Evolutionary conservation across 1,284 basidiomycete species (phyloP).

Genomic region (Pisolithus thermaeus): DNA sequence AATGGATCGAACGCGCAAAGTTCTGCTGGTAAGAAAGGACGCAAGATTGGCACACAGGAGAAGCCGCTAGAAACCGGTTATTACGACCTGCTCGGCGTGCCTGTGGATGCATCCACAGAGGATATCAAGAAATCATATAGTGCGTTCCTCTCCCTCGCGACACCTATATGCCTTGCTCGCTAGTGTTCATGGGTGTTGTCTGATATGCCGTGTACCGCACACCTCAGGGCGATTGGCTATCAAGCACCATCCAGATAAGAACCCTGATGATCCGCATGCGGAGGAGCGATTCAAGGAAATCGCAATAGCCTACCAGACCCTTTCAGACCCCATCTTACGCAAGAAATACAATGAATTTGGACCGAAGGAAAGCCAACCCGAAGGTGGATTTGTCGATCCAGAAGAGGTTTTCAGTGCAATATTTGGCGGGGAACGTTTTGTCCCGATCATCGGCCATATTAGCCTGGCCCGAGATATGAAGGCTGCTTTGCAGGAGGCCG

Average conservation of each 20-base stretch:
- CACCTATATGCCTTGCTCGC: neutral
- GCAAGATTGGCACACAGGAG: constrained; percentile 83
- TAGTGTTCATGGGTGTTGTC: neutral
- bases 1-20: constrained; percentile 14
- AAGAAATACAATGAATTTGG: constrained; percentile 95
- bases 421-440: constrained; percentile 84
- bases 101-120: constrained; percentile 70
- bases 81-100: constrained; percentile 79
- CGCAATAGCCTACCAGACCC: constrained; percentile 82
- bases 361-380: constrained; percentile 71
- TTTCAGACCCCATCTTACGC: constrained; percentile 81
- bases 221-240: constrained; percentile 81
- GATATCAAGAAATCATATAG: constrained; percentile 97
- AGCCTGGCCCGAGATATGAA: constrained; percentile 96
- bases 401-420: constrained; percentile 91
- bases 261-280: constrained; percentile 87
- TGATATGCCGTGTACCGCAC: neutral
- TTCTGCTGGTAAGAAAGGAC: constrained; percentile 35
- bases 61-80: constrained; percentile 85
- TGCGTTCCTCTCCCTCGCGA: constrained; percentile 28
- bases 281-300: constrained; percentile 89
- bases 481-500: constrained; percentile 90
- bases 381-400: constrained; percentile 66
- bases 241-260: constrained; percentile 90
- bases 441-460: constrained; percentile 79